Conservation (phyloP, 352 stramenopile species). For the Globisporangium orthogonon region DNA sequence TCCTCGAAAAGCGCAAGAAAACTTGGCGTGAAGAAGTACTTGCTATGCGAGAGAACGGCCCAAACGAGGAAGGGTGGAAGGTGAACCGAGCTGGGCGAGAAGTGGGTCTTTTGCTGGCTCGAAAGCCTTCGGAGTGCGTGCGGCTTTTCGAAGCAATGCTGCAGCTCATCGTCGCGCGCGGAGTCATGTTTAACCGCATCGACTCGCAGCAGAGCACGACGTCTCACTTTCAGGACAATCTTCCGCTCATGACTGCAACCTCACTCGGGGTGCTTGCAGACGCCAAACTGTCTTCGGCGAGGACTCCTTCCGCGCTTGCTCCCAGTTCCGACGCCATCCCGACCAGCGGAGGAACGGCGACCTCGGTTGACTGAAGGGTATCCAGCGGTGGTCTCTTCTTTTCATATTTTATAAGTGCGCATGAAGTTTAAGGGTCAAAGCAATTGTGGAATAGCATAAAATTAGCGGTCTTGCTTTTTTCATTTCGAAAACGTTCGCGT, state of each 20-base stretch:
- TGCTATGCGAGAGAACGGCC: conserved; percentile 5
- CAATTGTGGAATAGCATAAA: too few species aligned
- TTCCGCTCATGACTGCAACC: conserved; percentile 23
- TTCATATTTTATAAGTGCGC: too few species aligned
- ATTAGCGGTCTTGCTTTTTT: too few species aligned
- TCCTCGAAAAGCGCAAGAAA: conserved; percentile 21
- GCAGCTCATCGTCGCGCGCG: conserved; percentile 38
- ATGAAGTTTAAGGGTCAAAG: too few species aligned
- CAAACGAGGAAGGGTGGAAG: conserved; percentile 20
- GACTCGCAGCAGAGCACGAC: conserved; percentile 19
- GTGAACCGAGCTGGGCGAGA: conserved; percentile 15
- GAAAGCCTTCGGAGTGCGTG: conserved; percentile 24
- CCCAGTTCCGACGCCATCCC: too few species aligned
- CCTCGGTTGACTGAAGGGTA: too few species aligned
- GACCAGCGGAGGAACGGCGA: too few species aligned
- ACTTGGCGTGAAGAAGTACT: conserved; percentile 26
- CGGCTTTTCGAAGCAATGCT: conserved; percentile 49
- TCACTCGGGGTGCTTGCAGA: conserved; percentile 3
- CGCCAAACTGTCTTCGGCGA: neutral
- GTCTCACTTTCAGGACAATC: conserved; percentile 25
- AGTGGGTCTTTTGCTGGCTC: conserved; percentile 22
- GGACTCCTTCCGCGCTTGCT: neutral
- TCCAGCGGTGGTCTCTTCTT: too few species aligned
- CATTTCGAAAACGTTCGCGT: too few species aligned
- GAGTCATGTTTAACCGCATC: conserved; percentile 13